Percentiles rank a stretch among this genome's conserved stretches.
Conservation (phyloP, 73 alveolate genomes). For the Stentor roeselii region DNA sequence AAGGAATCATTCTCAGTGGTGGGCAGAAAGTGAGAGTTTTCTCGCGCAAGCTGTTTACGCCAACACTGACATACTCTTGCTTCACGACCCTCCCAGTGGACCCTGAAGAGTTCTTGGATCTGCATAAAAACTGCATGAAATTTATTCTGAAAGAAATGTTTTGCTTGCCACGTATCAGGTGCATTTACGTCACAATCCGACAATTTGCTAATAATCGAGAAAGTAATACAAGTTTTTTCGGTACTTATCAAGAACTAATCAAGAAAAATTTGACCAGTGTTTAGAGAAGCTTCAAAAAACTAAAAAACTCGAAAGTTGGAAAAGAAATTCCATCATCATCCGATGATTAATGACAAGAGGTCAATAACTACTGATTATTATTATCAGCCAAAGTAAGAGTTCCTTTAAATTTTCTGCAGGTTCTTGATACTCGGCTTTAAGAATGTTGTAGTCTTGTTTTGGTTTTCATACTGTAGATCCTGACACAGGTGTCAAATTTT, state of each 20-base stretch:
- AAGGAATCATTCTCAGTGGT: constrained; percentile 94
- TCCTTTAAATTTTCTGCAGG: background rate
- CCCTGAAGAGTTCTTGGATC: constrained; percentile 7
- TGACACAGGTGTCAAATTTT: background rate
- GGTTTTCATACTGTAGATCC: background rate
- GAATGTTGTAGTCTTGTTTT: background rate
- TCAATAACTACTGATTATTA: background rate
- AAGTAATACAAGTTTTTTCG: background rate
- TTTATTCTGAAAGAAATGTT: constrained; percentile 21
- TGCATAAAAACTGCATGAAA: background rate
- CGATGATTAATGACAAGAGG: background rate
- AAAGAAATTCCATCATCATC: background rate
- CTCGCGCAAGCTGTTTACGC: constrained; percentile 51
- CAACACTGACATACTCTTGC: constrained; percentile 37
- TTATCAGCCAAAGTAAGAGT: background rate
- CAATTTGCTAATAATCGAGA: constrained; percentile 19
- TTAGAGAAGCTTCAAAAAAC: no score
- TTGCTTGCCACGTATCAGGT: constrained; percentile 10
- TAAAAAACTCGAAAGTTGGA: background rate
- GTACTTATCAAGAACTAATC: background rate
- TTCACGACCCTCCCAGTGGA: constrained; percentile 54
- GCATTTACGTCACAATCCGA: constrained; percentile 21
- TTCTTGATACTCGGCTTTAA: background rate
- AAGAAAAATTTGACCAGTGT: no score
- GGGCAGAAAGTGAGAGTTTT: constrained; percentile 95